phyloP scores from a whole-genome alignment of 177 flowering plant genomes.

The Vitis hybrid region DNA sequence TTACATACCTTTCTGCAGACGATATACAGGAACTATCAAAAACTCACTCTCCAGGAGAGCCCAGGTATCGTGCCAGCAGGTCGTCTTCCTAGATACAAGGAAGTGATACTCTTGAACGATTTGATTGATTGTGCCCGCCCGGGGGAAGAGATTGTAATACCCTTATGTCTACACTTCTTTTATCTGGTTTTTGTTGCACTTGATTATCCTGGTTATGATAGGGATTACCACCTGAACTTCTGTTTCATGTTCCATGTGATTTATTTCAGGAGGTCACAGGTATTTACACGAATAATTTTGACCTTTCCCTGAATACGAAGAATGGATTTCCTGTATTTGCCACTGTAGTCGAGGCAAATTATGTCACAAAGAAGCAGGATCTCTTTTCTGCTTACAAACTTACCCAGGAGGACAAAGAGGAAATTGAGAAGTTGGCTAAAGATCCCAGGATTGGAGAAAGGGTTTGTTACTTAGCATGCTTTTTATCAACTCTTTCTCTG shows the following conservation, averaged over 20 bases:
- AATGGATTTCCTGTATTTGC: conserved; percentile 99
- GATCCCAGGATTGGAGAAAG: conserved; percentile 97
- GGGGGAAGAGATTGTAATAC: conserved; percentile 90
- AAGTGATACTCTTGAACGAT: conserved; percentile 96
- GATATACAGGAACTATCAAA: conserved; percentile 93
- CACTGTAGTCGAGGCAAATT: conserved; percentile 94
- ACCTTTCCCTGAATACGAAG: conserved; percentile 90
- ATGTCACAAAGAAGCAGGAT: conserved; percentile 92
- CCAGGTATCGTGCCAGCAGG: conserved; percentile 99
- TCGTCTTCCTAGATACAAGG: conserved; percentile 91
- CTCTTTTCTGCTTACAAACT: conserved; percentile 97
- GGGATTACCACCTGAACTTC: neutral
- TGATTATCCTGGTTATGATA: neutral
- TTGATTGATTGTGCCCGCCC: conserved; percentile 98
- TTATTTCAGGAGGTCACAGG: conserved; percentile 92
- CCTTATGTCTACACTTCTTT: neutral
- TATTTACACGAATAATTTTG: conserved; percentile 90
- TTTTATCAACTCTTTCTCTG: neutral
- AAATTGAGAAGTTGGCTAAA: conserved; percentile 88
- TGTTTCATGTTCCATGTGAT: neutral
- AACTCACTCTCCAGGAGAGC: conserved; percentile 94
- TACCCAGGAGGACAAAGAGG: conserved; percentile 93
- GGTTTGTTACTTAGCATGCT: conserved; percentile 38
- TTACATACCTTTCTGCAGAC: conserved; percentile 55
- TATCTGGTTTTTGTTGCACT: neutral